Base-by-base conservation (phyloP, 345 rosid species). In the Eucalyptus brandiana region DNA sequence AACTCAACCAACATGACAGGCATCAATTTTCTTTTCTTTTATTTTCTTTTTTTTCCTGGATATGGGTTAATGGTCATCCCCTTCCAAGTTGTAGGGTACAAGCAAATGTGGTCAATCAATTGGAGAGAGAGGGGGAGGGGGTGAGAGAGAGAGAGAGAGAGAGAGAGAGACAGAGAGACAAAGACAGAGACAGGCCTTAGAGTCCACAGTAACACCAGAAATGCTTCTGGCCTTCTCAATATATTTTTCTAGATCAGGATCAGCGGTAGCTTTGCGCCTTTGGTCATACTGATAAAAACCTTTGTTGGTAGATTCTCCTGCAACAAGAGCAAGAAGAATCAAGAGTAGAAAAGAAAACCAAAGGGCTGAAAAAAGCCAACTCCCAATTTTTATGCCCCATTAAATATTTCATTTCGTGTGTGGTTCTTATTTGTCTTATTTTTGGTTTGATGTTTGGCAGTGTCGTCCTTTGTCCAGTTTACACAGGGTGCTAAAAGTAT, bases 201-300 rank as follows among this genome's bases (percentile, higher is more conserved):
- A 95, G 89, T 98, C 98, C 86, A 94, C 53, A 21, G 93, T 81
- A 72, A 91, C 95, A 90, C 97, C 97, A 89, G 99, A 94, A 30
- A 98, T 89, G 92, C 93, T 93, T 93, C 98, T 94, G 45, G 99
- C 95, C 93, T 97, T 96, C 91, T 96, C 99, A 8, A 98, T 91
- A 89, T 93, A 96, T 88, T 94, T 96, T 92, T 93, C 92, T 88
- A 98, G 8, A 50, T 96, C 96, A 60, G 99, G 98, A 91, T 98
- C 99, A n/a, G 98, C 97, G 65, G 92, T 94, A 86, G 99, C 96
- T 94, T 94, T 97, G 89, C 96, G 98, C 92, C 92, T 94, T 86
- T 95, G 95, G 89, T 95, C 95, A 89, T 98, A 98, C 88, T 94
- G 54, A 91, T 96, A 98, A 93, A 96, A 98, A 37, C 99, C 99